Evolutionary conservation across 495 filamentous ascomycete species (phyloP).

Genomic region (Corynascus novoguineensis): DNA sequence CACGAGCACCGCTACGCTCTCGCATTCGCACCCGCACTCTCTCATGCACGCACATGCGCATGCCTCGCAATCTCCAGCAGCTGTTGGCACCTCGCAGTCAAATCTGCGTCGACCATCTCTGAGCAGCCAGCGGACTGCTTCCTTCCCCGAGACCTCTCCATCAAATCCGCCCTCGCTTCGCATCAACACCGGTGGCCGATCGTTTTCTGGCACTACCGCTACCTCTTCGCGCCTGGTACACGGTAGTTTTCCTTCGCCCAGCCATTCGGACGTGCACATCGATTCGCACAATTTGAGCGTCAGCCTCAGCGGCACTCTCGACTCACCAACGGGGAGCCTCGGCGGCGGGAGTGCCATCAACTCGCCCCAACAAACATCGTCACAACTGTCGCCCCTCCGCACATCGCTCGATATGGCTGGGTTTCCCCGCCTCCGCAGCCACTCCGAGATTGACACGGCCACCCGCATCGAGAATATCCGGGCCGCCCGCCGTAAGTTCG

Average conservation of each 20-base stretch:
- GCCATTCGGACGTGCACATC: constrained; percentile 38
- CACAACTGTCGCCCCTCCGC: constrained; percentile 45
- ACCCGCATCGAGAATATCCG: constrained; percentile 43
- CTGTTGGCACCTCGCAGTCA: constrained; percentile 18
- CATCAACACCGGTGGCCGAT: constrained; percentile 37
- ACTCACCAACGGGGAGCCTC: constrained; percentile 27
- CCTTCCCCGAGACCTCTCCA: constrained; percentile 33
- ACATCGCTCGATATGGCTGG: constrained; percentile 44
- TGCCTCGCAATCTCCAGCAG: constrained; percentile 7
- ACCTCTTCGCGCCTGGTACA: constrained; percentile 37
- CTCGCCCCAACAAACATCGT: constrained; percentile 9
- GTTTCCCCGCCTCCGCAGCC: constrained; percentile 48
- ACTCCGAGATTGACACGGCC: constrained; percentile 45
- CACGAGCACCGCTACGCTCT: background rate
- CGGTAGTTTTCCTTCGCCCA: constrained; percentile 31
- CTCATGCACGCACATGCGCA: background rate
- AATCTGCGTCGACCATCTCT: constrained; percentile 33
- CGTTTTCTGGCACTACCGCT: constrained; percentile 21
- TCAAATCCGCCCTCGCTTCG: constrained; percentile 35
- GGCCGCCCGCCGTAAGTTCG: constrained; percentile 48
- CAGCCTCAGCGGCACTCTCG: constrained; percentile 21
- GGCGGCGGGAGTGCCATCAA: constrained; percentile 7
- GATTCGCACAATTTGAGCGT: constrained; percentile 22
- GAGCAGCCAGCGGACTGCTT: constrained; percentile 41
- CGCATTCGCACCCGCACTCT: constrained; percentile 23